phyloP scores from a whole-genome alignment of 805 yeast species.

The Cyberlindnera lachancei region DNA sequence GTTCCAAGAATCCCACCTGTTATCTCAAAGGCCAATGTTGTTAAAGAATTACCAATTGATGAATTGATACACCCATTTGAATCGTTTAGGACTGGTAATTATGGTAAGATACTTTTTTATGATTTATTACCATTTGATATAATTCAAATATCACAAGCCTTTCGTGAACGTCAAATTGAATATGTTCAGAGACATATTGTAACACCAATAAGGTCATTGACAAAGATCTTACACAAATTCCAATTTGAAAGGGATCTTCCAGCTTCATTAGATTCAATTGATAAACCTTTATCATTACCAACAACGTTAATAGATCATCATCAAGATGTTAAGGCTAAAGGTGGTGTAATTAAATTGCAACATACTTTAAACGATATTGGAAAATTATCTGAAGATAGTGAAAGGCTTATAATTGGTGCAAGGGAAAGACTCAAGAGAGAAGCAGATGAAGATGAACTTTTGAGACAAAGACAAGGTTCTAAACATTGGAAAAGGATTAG shows the following conservation, averaged over 20 bases:
- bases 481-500: constrained; percentile 44
- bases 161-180: constrained; percentile 53
- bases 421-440: constrained; percentile 42
- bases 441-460: constrained; percentile 43
- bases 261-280: constrained; percentile 52
- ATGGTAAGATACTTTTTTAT: constrained; percentile 37
- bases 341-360: constrained; percentile 42
- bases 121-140: constrained; percentile 60
- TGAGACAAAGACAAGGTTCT: constrained; percentile 46
- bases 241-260: constrained; percentile 48
- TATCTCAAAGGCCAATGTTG: constrained; percentile 47
- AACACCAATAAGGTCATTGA: constrained; percentile 42
- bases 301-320: constrained; percentile 47
- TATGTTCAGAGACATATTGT: constrained; percentile 39
- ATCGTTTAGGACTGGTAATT: constrained; percentile 13
- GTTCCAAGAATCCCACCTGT: constrained; percentile 47
- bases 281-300: constrained; percentile 50
- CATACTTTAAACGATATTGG: constrained; percentile 39
- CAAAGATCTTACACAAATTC: constrained; percentile 35
- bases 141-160: constrained; percentile 60
- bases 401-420: constrained; percentile 37
- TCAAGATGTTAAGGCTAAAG: constrained; percentile 42
- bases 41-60: constrained; percentile 36
- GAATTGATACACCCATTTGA: constrained; percentile 28
- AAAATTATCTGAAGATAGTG: constrained; percentile 33